Base-by-base conservation (phyloP, 495 filamentous ascomycete genomes). In the Aspergillus ellipticus region DNA sequence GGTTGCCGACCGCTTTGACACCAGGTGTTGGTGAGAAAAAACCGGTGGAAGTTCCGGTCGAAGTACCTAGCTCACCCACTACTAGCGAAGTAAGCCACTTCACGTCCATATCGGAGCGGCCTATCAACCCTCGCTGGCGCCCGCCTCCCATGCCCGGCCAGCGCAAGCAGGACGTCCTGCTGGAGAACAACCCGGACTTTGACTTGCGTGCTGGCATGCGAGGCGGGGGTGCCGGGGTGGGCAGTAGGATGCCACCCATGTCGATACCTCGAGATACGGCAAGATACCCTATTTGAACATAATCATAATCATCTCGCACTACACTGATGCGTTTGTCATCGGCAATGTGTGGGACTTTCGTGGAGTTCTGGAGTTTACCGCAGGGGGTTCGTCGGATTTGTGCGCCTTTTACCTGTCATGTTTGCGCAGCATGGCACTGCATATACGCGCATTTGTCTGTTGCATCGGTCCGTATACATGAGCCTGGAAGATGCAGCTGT, bases 51-150 rank as follows among this genome's bases (percentile, higher is more conserved):
- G 83, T 88, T 49, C 63, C 87, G 28, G 80, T 79, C 26, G 79
- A 84, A 56, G 87, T 85, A 43, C 75, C 86, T 31, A 79, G 88
- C 61, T 89, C 84, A 66, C 90, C 89, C 51, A 83, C 89, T 45
- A 82, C 86, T 60, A 89, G 85, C 55, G 89, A 92, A 56, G 76
- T 82, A 28, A 89, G 85, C 54, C 85, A 86, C 55, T 96, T 93
- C 74, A 96, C 92, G 11, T 90, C 86, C 21, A 85, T 96, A 39
- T 89, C 85, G 0, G 89, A 96, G 72, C 80, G 92, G 22, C 85
- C 87, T n/a, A 71, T 94, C 17, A 96, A 96, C 66, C 92, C 92
- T 4, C 83, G 85, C 29, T 96, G 92, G 91, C 70, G 72, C 69
- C 89, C 73, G 15, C 73, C 42, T 72, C 73, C 71, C 15, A 70